These are phyloP conservation scores for Dendrobium nobile DNA, from an alignment of 106 monocot species.

Conservation along the genomic window DNA sequence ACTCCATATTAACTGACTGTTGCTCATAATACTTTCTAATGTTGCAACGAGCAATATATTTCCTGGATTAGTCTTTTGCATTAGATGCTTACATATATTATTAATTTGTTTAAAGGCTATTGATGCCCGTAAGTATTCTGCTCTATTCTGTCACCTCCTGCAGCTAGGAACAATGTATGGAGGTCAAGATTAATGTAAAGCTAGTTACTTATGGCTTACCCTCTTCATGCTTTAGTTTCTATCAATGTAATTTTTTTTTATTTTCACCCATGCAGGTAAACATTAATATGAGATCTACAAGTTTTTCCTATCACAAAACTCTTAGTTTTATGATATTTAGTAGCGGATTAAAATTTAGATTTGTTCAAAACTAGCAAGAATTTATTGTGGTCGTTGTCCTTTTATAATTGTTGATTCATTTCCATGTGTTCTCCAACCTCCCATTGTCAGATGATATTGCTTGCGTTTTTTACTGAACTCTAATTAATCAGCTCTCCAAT, in stretches of 20 bases:
- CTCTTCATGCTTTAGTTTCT: not conserved
- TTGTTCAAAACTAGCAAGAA: not conserved
- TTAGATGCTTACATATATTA: not conserved
- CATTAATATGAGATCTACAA: not conserved
- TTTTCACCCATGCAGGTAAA: conserved; percentile 2
- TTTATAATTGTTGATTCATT: not conserved
- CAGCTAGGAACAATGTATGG: not conserved
- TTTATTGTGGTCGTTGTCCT: no score
- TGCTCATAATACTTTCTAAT: not conserved
- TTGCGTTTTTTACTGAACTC: not conserved
- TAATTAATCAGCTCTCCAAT: not conserved
- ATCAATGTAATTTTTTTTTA: not conserved
- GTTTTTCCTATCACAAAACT: no score
- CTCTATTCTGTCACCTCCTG: not conserved
- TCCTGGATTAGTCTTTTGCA: not conserved
- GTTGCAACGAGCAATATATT: not conserved
- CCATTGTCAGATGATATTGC: not conserved
- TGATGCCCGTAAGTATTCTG: not conserved
- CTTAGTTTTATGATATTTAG: not conserved
- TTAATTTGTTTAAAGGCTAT: not conserved
- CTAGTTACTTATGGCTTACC: not conserved
- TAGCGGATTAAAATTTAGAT: not conserved
- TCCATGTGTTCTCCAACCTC: not conserved
- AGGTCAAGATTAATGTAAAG: not conserved
- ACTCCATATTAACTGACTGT: not conserved